Evolutionary conservation across 345 rosid genomes (phyloP), one percentile per base, ranked within the genome.

Genomic region (Eucalyptus leucophloia): DNA sequence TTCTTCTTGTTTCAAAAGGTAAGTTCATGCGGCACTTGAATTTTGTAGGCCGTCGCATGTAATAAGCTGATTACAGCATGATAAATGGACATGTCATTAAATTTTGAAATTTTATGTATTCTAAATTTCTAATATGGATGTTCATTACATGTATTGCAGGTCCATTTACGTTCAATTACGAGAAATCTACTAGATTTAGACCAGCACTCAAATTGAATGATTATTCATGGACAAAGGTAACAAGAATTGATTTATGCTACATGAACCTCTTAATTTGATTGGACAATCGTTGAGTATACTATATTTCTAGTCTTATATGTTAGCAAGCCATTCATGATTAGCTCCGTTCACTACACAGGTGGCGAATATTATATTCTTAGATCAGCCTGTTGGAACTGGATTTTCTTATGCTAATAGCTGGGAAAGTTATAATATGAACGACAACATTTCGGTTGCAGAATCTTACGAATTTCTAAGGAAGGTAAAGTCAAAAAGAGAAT

Each of bases 381-480:
- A 92, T 69, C 60, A 91, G 21, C 95, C 95, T 1, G 92, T 88
- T 12, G 95, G 95, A 3, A 90, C 94, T 14, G 94, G 93, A 72
- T 92, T 93, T 88, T 93, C 93, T 8, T 93, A 93, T 51, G 88
- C 94, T 12, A 93, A 87, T 3, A 92, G 69, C 23, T 87, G 53
- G 89, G 44, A 86, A 49, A 90, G 88, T 1, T 89, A 90, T 47
- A 10, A 82, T 3, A 15, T 23, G 6, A 83, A 54, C 9, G 94
- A 90, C 42, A 86, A 90, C 8, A 21, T 89, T 26, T 67, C 88
- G 4, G 87, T 90, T 1, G 19, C 60, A n/a, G 58, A 89, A 37
- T 60, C 56, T 9, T 90, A 83, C 28, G 53, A 86, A 37, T 93
- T 93, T 58, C 23, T 93, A 7, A 89, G 90, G 34, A 92, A 92